Base-by-base conservation (phyloP, 768 basidiomycete species). In the Erythrobasidium yunnanense region DNA sequence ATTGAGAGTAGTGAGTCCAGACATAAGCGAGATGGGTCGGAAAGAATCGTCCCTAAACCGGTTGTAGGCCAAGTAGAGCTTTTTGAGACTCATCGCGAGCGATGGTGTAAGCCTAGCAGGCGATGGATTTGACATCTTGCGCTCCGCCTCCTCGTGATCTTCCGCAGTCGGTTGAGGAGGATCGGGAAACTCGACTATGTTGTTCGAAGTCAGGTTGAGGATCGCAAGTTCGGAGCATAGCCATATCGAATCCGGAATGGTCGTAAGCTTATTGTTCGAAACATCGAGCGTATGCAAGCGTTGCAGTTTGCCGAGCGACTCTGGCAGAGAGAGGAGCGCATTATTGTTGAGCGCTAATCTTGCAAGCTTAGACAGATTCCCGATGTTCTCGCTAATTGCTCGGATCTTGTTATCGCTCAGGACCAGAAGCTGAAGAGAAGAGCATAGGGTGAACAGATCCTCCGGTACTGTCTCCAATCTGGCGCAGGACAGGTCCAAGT, bases 11-110 rank as follows among this genome's bases (percentile, higher is more conserved):
- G 79, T 80, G 11, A 99, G 81, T 70, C 87, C 84, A 66, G 83
- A 82, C 71, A 96, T 80, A 42, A 87, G 79, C 72, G 84, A 85
- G 29, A 96, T 77, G 0, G 84, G 82, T 20, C 83, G 83, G 29
- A 95, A 81, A 8, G 82, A 81, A 46, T 92, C 88, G 72, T 92
- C 87, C 8, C 83, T 83, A 20, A 96, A 79, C 30, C 80, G 80
- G 76, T 97, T 99, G 79, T 99, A 91, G 66, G 88, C 90, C 1
- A 97, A 81, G 73, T 87, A 91, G 2, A 97, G 81, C 68, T 82
- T 79, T 73, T 87, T 81, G 5, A 96, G 82, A 4, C 85, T 84
- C 57, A 81, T 77, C 2, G 85, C 85, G 32, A 90, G 83, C 0
- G 82, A 85, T 3, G 80, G 75, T 30, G 66, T 53, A 11, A 68